Evolutionary conservation across 192 early-diverging fungal genomes (phyloP).

Genomic region (Borealophlyctis nickersoniae): DNA sequence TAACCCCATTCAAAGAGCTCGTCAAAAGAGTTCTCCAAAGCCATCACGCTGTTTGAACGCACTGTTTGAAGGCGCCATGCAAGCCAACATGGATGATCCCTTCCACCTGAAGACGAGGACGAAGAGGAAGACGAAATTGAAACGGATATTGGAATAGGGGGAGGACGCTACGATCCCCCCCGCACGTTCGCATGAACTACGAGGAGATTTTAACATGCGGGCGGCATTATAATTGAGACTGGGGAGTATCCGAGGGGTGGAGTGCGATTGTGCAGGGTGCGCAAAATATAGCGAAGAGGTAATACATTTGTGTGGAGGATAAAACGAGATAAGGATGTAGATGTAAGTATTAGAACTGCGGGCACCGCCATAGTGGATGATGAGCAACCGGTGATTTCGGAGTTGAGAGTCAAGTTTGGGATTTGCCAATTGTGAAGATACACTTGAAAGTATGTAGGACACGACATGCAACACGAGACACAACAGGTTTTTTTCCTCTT

Average conservation of each 20-base stretch:
- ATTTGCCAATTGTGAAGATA: slow-evolving; percentile 73
- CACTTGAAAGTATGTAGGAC: no score
- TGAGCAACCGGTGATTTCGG: slow-evolving; percentile 40
- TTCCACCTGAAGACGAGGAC: slow-evolving; percentile 28
- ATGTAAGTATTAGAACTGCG: no score
- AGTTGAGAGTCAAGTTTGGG: slow-evolving; percentile 83
- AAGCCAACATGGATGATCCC: slow-evolving; percentile 31
- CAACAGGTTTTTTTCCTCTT: no score
- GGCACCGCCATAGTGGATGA: no score
- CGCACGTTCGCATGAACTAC: slow-evolving; percentile 55
- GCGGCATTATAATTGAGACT: slow-evolving; percentile 80
- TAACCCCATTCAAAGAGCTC: slow-evolving; percentile 62
- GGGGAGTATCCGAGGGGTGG: slow-evolving; percentile 72
- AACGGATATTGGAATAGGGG: background rate
- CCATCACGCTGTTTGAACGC: slow-evolving; percentile 28
- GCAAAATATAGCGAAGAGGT: slow-evolving; percentile 44
- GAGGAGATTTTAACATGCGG: slow-evolving; percentile 84
- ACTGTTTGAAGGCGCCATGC: slow-evolving; percentile 37
- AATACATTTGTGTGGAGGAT: no score
- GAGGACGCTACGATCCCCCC: background rate
- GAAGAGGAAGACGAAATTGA: slow-evolving; percentile 37
- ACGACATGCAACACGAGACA: no score
- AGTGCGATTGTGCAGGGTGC: slow-evolving; percentile 68
- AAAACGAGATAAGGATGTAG: no score
- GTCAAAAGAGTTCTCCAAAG: slow-evolving; percentile 59